Conservation (phyloP, 2,329 filamentous ascomycete genomes). For the Penicillium expansum region DNA sequence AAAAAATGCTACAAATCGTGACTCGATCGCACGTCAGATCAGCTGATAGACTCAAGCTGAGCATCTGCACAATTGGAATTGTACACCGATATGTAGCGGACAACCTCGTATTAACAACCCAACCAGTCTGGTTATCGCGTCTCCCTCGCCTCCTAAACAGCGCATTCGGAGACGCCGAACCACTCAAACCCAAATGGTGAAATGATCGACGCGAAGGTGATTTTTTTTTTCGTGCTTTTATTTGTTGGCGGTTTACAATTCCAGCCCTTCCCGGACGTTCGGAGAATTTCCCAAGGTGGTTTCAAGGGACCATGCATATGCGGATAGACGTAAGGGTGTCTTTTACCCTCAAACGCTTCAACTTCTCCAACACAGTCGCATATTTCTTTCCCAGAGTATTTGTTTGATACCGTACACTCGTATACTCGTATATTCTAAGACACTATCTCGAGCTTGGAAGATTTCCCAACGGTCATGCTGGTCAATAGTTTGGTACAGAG, state of each 20-base stretch:
- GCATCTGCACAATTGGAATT: background rate
- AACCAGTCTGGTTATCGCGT: conserved; percentile 14
- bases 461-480: conserved; percentile 16
- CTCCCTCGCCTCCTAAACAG: conserved; percentile 21
- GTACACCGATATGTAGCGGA: background rate
- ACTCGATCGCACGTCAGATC: background rate
- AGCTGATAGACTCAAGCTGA: conserved; percentile 14
- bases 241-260: conserved; percentile 2
- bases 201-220: background rate
- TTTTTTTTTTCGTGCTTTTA: background rate
- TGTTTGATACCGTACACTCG: too few relatives aligned
- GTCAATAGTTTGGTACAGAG: conserved; percentile 29
- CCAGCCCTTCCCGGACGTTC: conserved; percentile 5
- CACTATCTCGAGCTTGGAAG: background rate
- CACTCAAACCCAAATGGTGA: background rate
- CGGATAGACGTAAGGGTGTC: conserved; percentile 1
- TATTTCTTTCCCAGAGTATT: background rate
- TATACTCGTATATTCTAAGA: background rate
- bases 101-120: conserved; percentile 9
- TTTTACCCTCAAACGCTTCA: background rate
- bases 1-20: background rate
- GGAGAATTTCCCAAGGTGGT: conserved; percentile 23
- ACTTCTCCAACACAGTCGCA: background rate
- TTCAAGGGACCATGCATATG: conserved; percentile 6
- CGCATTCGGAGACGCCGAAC: conserved; percentile 27